Conservation (phyloP, 257 asterid species). For the Solanum chiquidenum region DNA sequence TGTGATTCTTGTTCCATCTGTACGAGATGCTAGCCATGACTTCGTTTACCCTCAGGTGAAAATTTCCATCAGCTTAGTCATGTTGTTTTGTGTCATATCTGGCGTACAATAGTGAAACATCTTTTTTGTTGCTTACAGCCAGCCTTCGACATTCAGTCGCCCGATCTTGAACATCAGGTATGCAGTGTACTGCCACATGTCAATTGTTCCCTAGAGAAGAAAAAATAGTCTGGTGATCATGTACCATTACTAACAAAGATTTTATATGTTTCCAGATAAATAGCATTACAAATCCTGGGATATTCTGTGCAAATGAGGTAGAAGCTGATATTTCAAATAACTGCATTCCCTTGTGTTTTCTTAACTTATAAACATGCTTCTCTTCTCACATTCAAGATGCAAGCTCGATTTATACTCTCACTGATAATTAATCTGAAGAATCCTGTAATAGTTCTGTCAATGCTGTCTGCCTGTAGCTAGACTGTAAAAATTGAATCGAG, state of each 20-base stretch:
- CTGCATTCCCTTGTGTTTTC: not conserved
- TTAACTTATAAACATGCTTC: not conserved
- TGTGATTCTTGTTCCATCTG: constrained; percentile 81
- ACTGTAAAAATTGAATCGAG: not conserved
- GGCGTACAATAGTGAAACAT: not conserved
- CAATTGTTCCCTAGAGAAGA: not conserved
- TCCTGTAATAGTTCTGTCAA: not conserved
- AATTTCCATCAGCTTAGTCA: constrained; percentile 1
- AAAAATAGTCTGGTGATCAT: not conserved
- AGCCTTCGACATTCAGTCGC: constrained; percentile 50
- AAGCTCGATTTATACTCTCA: not conserved
- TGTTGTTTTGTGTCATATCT: not conserved
- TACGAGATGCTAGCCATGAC: constrained; percentile 93
- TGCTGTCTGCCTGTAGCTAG: not conserved
- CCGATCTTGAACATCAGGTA: constrained; percentile 64
- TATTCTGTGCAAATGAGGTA: constrained; percentile 77
- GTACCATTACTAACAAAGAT: not conserved
- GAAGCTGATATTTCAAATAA: not conserved
- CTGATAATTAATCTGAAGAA: not conserved
- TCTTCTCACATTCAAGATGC: not conserved
- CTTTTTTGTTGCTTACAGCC: constrained; percentile 50
- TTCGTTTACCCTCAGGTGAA: constrained; percentile 85
- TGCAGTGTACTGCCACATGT: constrained; percentile 4
- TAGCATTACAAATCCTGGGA: constrained; percentile 84
- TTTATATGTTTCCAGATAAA: constrained; percentile 35